phyloP scores from a whole-genome alignment of 768 basidiomycete genomes.

The Leccinum rimulosum region DNA sequence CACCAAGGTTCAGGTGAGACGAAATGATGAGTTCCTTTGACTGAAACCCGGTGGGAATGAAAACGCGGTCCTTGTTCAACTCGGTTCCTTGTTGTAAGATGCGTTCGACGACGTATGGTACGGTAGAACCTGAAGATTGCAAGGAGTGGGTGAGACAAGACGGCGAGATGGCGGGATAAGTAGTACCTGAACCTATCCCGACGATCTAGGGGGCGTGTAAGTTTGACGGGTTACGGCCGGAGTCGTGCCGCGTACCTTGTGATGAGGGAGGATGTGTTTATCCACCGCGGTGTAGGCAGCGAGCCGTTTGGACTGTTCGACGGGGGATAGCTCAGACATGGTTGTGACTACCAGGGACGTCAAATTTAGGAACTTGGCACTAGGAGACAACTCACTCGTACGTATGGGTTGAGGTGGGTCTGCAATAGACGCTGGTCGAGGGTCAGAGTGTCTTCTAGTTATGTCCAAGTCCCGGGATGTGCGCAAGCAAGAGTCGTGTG shows the following conservation, averaged over 20 bases:
- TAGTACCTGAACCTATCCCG: slow-evolving; percentile 79
- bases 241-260: slow-evolving; percentile 58
- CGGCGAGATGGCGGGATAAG: not conserved
- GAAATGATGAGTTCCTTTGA: slow-evolving; percentile 91
- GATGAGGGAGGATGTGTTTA: slow-evolving; percentile 74
- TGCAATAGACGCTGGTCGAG: slow-evolving; percentile 11
- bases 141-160: slow-evolving; percentile 2
- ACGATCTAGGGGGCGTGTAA: slow-evolving; percentile 53
- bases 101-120: slow-evolving; percentile 94
- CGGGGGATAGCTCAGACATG: slow-evolving; percentile 34
- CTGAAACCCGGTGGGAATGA: slow-evolving; percentile 95
- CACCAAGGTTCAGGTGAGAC: slow-evolving; percentile 74
- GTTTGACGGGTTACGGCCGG: not conserved
- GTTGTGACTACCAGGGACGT: slow-evolving; percentile 3
- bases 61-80: slow-evolving; percentile 77
- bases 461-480: not conserved
- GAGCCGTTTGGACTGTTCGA: slow-evolving; percentile 85
- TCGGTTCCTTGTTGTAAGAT: slow-evolving; percentile 80
- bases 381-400: slow-evolving; percentile 8
- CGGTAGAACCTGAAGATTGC: slow-evolving; percentile 70
- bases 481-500: not conserved
- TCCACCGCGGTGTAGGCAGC: slow-evolving; percentile 97
- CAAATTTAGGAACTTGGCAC: not conserved
- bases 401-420: not conserved
- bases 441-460: slow-evolving; percentile 10